A percentile compares a stretch with the other conserved stretches of the same genome.
These are phyloP conservation scores for Cetradonia linearis DNA, from an alignment of 495 filamentous ascomycete genomes.

Conservation along the genomic window DNA sequence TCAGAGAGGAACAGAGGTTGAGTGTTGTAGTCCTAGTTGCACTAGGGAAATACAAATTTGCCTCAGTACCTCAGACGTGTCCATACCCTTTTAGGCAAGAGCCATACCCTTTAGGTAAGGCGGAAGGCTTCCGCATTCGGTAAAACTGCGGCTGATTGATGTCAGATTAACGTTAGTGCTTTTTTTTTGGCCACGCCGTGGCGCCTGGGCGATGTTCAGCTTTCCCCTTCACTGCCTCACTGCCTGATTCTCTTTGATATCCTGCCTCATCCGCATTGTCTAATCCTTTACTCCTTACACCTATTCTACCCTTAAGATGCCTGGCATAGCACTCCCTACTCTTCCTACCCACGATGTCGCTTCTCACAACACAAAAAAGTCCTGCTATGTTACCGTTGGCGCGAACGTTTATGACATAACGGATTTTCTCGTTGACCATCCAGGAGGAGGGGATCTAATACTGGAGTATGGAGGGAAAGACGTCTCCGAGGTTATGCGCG, in stretches of 20 bases:
- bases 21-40: neutral
- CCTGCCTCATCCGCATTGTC: neutral
- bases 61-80: no score
- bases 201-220: conserved; percentile 12
- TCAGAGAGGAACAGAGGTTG: neutral
- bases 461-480: conserved; percentile 88
- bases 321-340: conserved; percentile 48
- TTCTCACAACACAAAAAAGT: conserved; percentile 66
- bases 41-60: no score
- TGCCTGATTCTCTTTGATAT: conserved; percentile 7
- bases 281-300: neutral
- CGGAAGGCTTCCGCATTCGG: neutral
- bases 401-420: conserved; percentile 92
- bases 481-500: conserved; percentile 68
- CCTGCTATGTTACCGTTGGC: conserved; percentile 88
- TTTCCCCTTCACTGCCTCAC: conserved; percentile 12
- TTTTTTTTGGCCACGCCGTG: conserved; percentile 6
- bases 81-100: no score
- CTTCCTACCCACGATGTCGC: conserved; percentile 69
- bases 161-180: neutral
- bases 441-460: conserved; percentile 80
- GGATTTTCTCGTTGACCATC: conserved; percentile 76
- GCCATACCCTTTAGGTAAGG: no score
- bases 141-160: neutral
- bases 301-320: conserved; percentile 1